Evolutionary conservation across 202 grass and related monocot species (phyloP), one percentile per base, ranked within the genome.

Genomic region (Panicum hallii): DNA sequence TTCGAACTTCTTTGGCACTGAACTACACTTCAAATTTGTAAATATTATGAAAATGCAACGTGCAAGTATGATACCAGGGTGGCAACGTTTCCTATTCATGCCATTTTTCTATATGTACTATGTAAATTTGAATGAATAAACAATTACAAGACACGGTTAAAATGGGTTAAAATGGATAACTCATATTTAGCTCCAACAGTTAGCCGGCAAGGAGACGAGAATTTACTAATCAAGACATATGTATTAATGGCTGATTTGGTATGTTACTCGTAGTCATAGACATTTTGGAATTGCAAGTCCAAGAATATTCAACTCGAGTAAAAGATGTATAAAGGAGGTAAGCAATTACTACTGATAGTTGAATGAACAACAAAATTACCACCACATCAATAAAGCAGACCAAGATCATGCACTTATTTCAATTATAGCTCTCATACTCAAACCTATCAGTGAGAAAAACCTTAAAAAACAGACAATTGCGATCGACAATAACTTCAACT

Each of bases 11-110:
- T 64, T 55, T 52, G 44, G 54, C 55, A 66, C 44, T 36, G 5
- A 74, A 83, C 72, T 73, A 50, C 47, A 34, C 5, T 72, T 72
- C n/a, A n/a, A n/a, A n/a, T n/a, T n/a, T n/a, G n/a, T n/a, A n/a
- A 72, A 48, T 48, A 36, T 45, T 48, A 73, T 17, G 28, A 63
- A 41, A 72, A 60, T 74, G 57, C 3, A 67, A 60, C 26, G 1
- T 77, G 52, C 36, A 52, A 42, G 22, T 42, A 77, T 77, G 49
- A 36, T 13, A 84, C 40, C 19, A 77, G 3, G 49, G 16, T 14
- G 22, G 49, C 47, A 81, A 19, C 0, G 6, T 68, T 74, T 82
- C 19, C 38, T 81, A 67, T 54, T 19, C 34, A 80, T 5, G 7
- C 16, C 30, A 22, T 54, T 15, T 66, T 45, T 55, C 5, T 47